These are phyloP conservation scores for Russula ochroleuca DNA, from an alignment of 768 basidiomycete genomes.

Conservation along the genomic window DNA sequence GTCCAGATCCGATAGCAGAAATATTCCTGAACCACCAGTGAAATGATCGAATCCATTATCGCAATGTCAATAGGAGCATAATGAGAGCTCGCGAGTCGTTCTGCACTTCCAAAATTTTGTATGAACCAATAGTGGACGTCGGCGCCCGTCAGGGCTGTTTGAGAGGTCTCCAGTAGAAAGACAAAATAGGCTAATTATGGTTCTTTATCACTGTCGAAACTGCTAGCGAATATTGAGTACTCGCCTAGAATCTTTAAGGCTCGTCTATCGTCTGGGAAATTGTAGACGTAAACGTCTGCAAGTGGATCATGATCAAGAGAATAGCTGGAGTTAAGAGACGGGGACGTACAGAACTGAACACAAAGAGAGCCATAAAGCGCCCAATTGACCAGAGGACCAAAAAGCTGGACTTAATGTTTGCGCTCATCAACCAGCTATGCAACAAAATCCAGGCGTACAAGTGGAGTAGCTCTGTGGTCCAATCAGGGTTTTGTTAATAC, in stretches of 20 bases:
- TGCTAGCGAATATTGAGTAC: neutral
- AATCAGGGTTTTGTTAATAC: neutral
- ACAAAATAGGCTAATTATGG: neutral
- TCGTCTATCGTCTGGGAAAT: constrained; percentile 1
- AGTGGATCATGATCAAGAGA: neutral
- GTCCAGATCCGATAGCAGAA: constrained; percentile 17
- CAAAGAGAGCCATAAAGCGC: constrained; percentile 32
- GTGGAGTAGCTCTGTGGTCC: neutral
- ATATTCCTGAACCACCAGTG: neutral
- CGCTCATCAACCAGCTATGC: neutral
- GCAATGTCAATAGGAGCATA: neutral
- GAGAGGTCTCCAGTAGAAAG: constrained; percentile 1
- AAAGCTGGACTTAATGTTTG: neutral
- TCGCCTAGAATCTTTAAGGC: neutral
- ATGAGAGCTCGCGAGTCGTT: neutral
- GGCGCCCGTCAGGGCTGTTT: neutral
- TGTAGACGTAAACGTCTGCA: constrained; percentile 1
- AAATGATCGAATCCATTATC: neutral
- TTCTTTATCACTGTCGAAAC: neutral
- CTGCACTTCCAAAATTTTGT: neutral
- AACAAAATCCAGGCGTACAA: neutral
- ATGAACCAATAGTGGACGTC: constrained; percentile 16
- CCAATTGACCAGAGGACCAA: constrained; percentile 30
- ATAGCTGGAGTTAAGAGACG: no score
- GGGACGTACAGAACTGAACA: constrained; percentile 32